Evolutionary conservation across 768 basidiomycete species (phyloP), one percentile per base, ranked within the genome.

Genomic region (Scleroderma citrinum): DNA sequence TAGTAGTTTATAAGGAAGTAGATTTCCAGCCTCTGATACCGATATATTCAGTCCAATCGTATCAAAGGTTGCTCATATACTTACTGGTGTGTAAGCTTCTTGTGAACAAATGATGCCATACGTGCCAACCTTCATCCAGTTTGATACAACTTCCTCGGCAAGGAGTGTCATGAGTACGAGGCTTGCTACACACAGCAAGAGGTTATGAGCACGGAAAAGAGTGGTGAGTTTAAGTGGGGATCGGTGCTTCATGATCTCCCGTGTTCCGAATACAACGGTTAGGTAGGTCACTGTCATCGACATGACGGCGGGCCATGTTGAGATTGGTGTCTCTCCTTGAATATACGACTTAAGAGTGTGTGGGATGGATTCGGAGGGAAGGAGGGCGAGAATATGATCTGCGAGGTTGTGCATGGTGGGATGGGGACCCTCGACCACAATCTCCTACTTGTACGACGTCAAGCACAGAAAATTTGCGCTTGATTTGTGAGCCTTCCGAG

Each of bases 1-100:
- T 84, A 92, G 72, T 96, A 98, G 74, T 98, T 98, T 72, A 96
- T 72, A 73, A 95, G 92, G 74, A 97, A 89, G 74, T 88, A 96
- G 61, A 92, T 84, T 70, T 95, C 87, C 70, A 96, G 70, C 61
- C 81, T 80, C 92, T 94, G 59, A 23, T 49, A 38, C 23, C 2
- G 47, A 34, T 20, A 17, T 29, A 29, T 30, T 45, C 31, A 24
- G 11, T 37, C 50, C 42, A n/a, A 46, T 52, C 37, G 43, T 10
- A 8, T 1, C 7, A 29, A 39, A 13, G 44, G 50, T 37, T 40
- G 21, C 31, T 37, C 35, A 35, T 46, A 40, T 14, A 77, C 86
- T 68, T 59, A 93, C 92, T 55, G 81, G 71, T 19, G 93, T 93
- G 85, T 91, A 98, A 51, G 91, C 81, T 7, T 70, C 66, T 13